Base-by-base conservation (phyloP, 2,329 filamentous ascomycete genomes). In the Plenodomus lindquistii region DNA sequence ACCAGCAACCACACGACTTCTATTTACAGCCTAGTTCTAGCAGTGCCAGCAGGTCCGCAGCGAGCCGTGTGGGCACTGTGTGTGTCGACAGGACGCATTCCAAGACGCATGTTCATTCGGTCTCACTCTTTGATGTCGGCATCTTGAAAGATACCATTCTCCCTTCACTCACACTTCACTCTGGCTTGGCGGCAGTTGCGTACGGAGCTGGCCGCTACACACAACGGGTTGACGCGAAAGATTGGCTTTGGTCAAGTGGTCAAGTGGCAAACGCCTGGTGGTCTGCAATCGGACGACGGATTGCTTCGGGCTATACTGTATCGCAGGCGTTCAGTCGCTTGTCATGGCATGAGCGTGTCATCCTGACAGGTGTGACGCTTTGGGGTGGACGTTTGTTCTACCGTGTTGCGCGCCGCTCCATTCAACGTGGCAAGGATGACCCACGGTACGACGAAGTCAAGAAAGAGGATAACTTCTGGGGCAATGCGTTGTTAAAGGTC, bases 181-280 rank as follows among this genome's bases (percentile, higher is more conserved):
- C 79, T 0, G 75, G 78, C 3, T 73, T 84, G 11, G 76, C 80
- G 9, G 57, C 79, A 22, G 73, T 80, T 24, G 76, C 81, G 0
- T 85, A 81, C 59, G 74, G 75, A 8, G 71, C 77, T 22, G 79
- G 79, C 1, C 73, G 80, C 19, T 74, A 78, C 41, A 82, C 80
- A 7, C 67, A 83, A 57, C 74, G 77, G n/a, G 76, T 81, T 9
- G 82, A 85, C 46, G 72, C 77, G n/a, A 86, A 85, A 59, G 82
- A 86, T 62, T 82, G 78, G 73, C 67, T 82, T 5, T 85, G 82
- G 81, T 80, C 81, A 1, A 69, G 75, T 3, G 79, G 74, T 2
- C 80, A 80, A 57, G 77, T 85, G 9, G 65, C 75, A 47, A 85
- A 83, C 60, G 81, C 81, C 6, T 85, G 82, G 83, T 85, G 81